These are phyloP conservation scores for Hemisphaericaspora nanyangensis DNA, from an alignment of 805 yeast species.

Conservation along the genomic window DNA sequence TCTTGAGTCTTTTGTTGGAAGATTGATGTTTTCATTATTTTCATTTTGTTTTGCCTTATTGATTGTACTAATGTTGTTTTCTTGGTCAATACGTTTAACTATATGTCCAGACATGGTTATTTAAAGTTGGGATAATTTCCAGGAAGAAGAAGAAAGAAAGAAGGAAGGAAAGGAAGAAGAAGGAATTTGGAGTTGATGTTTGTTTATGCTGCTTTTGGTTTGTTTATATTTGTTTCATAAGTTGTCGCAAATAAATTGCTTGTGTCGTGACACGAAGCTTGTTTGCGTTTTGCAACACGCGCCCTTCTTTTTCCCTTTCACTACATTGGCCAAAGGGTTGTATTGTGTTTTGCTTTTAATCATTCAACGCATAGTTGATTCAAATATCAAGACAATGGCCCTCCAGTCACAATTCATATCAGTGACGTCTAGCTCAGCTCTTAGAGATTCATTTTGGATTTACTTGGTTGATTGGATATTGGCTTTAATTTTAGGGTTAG, in stretches of 20 bases:
- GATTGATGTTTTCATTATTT: slow-evolving; percentile 4
- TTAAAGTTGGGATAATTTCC: not conserved
- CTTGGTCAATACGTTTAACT: slow-evolving; percentile 1
- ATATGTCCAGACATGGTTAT: not conserved
- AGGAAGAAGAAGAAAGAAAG: not conserved
- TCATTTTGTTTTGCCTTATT: not conserved
- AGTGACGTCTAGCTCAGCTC: slow-evolving; percentile 18
- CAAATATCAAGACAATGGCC: slow-evolving; percentile 17
- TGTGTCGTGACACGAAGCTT: too few relatives aligned
- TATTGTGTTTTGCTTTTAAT: too few relatives aligned
- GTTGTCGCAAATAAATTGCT: too few relatives aligned
- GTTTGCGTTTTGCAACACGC: too few relatives aligned
- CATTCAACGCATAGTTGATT: too few relatives aligned
- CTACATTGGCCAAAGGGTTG: too few relatives aligned
- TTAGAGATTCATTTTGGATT: slow-evolving; percentile 46
- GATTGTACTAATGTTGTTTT: not conserved
- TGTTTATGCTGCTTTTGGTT: too few relatives aligned
- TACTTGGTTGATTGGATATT: slow-evolving; percentile 83
- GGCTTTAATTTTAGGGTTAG: slow-evolving; percentile 55
- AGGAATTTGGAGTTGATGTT: too few relatives aligned
- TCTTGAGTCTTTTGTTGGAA: slow-evolving; percentile 3
- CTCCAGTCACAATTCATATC: slow-evolving; percentile 23
- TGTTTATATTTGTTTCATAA: too few relatives aligned
- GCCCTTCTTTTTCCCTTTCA: too few relatives aligned
- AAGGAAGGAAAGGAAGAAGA: too few relatives aligned